Percentiles rank a stretch among this genome's conserved stretches.
These are phyloP conservation scores for Aspergillus mulundensis DNA, from an alignment of 495 filamentous ascomycete genomes.

Conservation along the genomic window DNA sequence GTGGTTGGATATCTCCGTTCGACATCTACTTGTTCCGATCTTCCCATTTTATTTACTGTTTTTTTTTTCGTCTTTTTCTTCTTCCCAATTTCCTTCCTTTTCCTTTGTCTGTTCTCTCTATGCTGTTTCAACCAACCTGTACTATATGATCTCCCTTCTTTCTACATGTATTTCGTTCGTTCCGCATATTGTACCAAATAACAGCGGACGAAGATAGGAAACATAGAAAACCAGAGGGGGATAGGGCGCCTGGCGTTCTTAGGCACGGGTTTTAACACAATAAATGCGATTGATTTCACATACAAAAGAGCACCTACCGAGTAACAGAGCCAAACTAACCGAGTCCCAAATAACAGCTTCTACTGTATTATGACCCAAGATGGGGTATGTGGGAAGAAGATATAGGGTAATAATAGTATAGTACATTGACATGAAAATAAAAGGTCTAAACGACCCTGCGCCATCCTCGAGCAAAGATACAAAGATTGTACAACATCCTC, in stretches of 20 bases:
- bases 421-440: slow-evolving; percentile 34
- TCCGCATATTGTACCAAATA: not conserved
- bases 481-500: slow-evolving; percentile 19
- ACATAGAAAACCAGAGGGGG: not conserved
- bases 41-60: not conserved
- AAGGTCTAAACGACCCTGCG: slow-evolving; percentile 32
- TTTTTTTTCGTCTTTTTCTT: slow-evolving; percentile 1
- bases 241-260: not conserved
- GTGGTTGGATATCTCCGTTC: slow-evolving; percentile 3
- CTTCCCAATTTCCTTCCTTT: slow-evolving; percentile 2
- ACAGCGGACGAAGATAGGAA: not conserved
- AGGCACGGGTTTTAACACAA: not conserved
- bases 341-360: not conserved
- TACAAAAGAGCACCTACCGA: not conserved
- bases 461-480: slow-evolving; percentile 32
- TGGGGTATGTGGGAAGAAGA: slow-evolving; percentile 24
- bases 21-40: slow-evolving; percentile 1
- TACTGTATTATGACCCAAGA: not conserved
- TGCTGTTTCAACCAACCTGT: slow-evolving; percentile 12
- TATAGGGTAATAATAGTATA: slow-evolving; percentile 25
- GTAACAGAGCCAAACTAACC: slow-evolving; percentile 1
- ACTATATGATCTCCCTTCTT: slow-evolving; percentile 12
- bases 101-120: not conserved
- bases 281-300: not conserved
- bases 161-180: slow-evolving; percentile 10